Base-by-base conservation (phyloP, 2,329 filamentous ascomycete genomes). In the Trichoderma pleuroti region DNA sequence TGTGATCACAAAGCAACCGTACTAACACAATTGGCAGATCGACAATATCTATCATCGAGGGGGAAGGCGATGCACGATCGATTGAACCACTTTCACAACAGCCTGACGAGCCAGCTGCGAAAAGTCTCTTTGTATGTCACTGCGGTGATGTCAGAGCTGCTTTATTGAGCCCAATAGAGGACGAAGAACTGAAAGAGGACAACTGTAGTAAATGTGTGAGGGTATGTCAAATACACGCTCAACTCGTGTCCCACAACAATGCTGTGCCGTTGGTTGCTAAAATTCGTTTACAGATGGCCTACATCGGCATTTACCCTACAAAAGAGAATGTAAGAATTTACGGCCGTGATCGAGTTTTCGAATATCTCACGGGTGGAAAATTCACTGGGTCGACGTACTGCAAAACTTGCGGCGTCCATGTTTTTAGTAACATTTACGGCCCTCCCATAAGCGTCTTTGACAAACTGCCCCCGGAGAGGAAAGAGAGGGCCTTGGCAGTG, bases 161-260 rank as follows among this genome's bases (percentile, higher is more conserved):
- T 11, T 65, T 78, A 0, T 60, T 73, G 2, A 72, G 54, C 5
- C 60, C 70, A 79, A 57, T 86, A 78, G 70, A 80, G 76, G 28
- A 80, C 76, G 62, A 83, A 79, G 72, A 84, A 80, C 70, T 84
- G 77, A 74, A 81, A 78, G 70, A 83, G 79, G 73, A 82, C 77
- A 74, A 82, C 81, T 75, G 80, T 68, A 79, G 78, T 65, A 75
- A 72, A 9, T 80, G 78, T 67, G 71, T 75, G n/a, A 73, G 78
- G n/a, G 77, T 79, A 72, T 7, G 73, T 71, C 4, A 10, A 5
- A 9, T 10, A 14, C 28, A 36, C 46, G 2, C 28, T 8, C 1
- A 5, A 16, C 5, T 21, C 16, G 1, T 9, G 6, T 21, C 24
- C 28, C 28, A 14, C 3, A 9, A 8, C 8, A 3, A 7, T 26